A percentile compares a stretch with the other conserved stretches of the same genome.
phyloP scores from a whole-genome alignment of 164 flowering plant species.

The Warburgia ugandensis region DNA sequence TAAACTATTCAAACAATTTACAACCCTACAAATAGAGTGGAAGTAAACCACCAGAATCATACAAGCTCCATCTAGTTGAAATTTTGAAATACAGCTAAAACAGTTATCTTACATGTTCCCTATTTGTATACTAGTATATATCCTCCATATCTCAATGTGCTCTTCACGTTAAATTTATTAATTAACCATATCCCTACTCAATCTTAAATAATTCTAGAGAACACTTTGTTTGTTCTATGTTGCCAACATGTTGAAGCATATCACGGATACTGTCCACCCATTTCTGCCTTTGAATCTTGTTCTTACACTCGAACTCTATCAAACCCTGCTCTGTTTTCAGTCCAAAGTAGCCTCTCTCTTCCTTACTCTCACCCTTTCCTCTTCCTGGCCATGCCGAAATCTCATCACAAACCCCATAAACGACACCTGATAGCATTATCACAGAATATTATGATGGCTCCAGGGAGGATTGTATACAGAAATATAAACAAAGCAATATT shows the following conservation, averaged over 20 bases:
- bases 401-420: slow-evolving; percentile 70
- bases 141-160: no score
- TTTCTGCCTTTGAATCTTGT: slow-evolving; percentile 55
- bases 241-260: no score
- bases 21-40: no score
- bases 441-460: background rate
- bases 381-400: slow-evolving; percentile 46
- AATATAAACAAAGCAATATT: no score
- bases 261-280: slow-evolving; percentile 75
- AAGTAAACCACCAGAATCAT: no score
- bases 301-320: slow-evolving; percentile 84
- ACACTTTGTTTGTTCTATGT: slow-evolving; percentile 24
- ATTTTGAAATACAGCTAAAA: no score
- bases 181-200: slow-evolving; percentile 1
- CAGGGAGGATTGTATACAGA: no score
- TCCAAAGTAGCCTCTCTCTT: slow-evolving; percentile 51
- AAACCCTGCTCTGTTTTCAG: slow-evolving; percentile 75
- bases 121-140: no score
- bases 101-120: no score
- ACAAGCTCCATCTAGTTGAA: no score
- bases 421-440: slow-evolving; percentile 45
- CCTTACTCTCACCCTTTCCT: slow-evolving; percentile 39
- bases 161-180: no score
- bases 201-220: slow-evolving; percentile 33
- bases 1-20: no score